These are phyloP conservation scores for Calvatia gigantea DNA, from an alignment of 768 basidiomycete species.

Conservation along the genomic window DNA sequence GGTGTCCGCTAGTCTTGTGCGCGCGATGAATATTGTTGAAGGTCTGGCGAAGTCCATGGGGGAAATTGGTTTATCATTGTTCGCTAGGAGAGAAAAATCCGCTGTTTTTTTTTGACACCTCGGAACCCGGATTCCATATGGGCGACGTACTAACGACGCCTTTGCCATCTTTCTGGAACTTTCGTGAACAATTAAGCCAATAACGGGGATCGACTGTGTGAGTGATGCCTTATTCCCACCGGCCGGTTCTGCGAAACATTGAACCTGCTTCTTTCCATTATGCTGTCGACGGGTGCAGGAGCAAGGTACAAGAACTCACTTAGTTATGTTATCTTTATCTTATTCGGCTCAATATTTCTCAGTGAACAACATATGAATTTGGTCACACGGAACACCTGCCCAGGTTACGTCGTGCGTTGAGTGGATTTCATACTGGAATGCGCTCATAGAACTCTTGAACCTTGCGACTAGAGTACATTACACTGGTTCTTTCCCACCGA, in stretches of 20 bases:
- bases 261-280: not conserved
- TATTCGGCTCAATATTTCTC: not conserved
- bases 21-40: too few relatives aligned
- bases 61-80: constrained; percentile 13
- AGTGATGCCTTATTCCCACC: not conserved
- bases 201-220: not conserved
- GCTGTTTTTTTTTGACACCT: not conserved
- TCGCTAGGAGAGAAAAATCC: not conserved
- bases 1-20: too few relatives aligned
- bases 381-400: too few relatives aligned
- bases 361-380: not conserved
- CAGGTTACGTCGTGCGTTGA: too few relatives aligned
- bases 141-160: not conserved
- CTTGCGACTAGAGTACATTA: not conserved
- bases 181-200: not conserved
- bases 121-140: not conserved
- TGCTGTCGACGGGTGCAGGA: not conserved
- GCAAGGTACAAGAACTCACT: not conserved
- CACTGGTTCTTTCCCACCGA: not conserved
- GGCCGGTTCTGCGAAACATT: not conserved
- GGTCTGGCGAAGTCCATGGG: too few relatives aligned
- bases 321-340: not conserved
- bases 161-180: not conserved
- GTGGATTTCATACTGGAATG: too few relatives aligned
- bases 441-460: too few relatives aligned